Evolutionary conservation across 352 stramenopile species (phyloP), one percentile per base, ranked within the genome.

Genomic region (Globisporangium megalacanthum): DNA sequence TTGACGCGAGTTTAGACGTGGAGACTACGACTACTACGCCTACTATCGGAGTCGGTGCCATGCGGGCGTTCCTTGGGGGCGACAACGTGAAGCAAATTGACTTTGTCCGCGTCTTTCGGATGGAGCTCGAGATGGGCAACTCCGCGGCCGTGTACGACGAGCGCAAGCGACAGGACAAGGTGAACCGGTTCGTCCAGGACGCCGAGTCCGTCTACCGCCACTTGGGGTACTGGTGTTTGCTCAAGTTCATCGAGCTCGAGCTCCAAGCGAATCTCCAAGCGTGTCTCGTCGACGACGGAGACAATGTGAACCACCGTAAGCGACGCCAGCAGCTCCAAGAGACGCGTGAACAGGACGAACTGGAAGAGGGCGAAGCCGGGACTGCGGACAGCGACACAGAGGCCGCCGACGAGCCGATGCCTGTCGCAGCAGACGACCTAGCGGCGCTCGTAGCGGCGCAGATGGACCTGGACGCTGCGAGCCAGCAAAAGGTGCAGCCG

Each of bases 221-320:
- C 41, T 58, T 95, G 4, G 85, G 85, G 0, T 52, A 76, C 25
- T 95, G 83, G 83, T 95, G 85, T 60, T 53, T 95, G 35, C 71
- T 88, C 65, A 92, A 92, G 49, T 90, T 79, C 60, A 66, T 93
- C 14, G 80, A 92, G 49, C 42, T 92, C 22, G 83, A 95, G 52
- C 61, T 95, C 29, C 80, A 88, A 51, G 60, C 54, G 6, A 88
- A 89, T 54, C 64, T 92, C n/a, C 75, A 79, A 14, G 80, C 83
- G 8, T 89, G 79, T 56, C 68, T 88, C 42, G 63, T 89, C 0
- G 64, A 83, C 17, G 82, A 90, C 44, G 20, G 56, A 0, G 67
- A 86, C 35, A 89, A 88, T 47, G 66, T 87, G 37, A 88, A 93
- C 37, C 68, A 76, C 35, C 60, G 57, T 15, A 68, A 54, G 35